phyloP scores from a whole-genome alignment of 352 stramenopile species.

The Sclerospora graminicola region DNA sequence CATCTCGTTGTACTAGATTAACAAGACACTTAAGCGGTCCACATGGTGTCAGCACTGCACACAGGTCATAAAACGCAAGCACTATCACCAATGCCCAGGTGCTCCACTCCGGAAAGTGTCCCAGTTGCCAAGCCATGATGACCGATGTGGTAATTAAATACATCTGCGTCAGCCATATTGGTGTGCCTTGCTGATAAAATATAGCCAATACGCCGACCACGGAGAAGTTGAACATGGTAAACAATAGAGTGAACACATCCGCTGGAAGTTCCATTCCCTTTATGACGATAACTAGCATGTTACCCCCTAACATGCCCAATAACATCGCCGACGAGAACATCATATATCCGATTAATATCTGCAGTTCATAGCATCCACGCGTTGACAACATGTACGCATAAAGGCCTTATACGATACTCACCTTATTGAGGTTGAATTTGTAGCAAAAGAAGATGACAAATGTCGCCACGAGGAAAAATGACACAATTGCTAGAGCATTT shows the following conservation, averaged over 20 bases:
- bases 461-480: constrained; percentile 82
- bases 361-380: constrained; percentile 1
- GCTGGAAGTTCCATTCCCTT: constrained; percentile 49
- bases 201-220: constrained; percentile 84
- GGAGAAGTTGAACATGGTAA: constrained; percentile 89
- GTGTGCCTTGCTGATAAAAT: constrained; percentile 84
- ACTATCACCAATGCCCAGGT: constrained; percentile 90
- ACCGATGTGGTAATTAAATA: constrained; percentile 95
- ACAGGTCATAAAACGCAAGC: constrained; percentile 98
- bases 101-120: constrained; percentile 93
- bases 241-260: constrained; percentile 50
- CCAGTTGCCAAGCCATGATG: constrained; percentile 97
- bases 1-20: constrained; percentile 90
- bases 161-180: constrained; percentile 84
- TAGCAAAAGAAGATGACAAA: constrained; percentile 88
- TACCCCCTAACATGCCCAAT: constrained; percentile 75
- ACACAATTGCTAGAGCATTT: constrained; percentile 86
- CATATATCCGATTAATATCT: constrained; percentile 84
- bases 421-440: constrained; percentile 84
- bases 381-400: background rate
- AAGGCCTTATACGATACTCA: constrained; percentile 9
- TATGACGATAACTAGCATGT: constrained; percentile 69
- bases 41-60: constrained; percentile 97
- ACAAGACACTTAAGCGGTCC: constrained; percentile 94
- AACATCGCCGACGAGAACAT: constrained; percentile 86